phyloP scores from a whole-genome alignment of 306 rosid species.

The Datisca glomerata region DNA sequence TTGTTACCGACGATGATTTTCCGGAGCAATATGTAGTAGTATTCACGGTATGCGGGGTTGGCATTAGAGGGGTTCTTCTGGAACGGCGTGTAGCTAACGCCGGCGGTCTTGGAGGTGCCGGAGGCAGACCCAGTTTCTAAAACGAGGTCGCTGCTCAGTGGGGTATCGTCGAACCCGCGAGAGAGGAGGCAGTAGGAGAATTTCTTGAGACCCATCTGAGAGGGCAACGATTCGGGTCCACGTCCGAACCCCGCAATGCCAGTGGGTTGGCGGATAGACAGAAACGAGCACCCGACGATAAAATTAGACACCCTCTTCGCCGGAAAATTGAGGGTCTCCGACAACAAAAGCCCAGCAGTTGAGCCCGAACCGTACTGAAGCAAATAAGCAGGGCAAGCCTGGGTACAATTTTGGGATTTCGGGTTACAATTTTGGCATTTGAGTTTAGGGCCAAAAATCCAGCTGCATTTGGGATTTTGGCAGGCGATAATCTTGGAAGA shows the following conservation, averaged over 20 bases:
- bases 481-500: slow-evolving; percentile 55
- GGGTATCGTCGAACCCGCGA: slow-evolving; percentile 51
- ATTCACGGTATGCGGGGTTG: slow-evolving; percentile 32
- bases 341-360: slow-evolving; percentile 49
- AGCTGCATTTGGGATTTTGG: slow-evolving; percentile 53
- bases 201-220: slow-evolving; percentile 59
- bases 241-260: slow-evolving; percentile 96
- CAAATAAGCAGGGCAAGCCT: slow-evolving; percentile 45
- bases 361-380: slow-evolving; percentile 68
- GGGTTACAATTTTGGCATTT: slow-evolving; percentile 34
- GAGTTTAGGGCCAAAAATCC: slow-evolving; percentile 33
- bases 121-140: slow-evolving; percentile 22
- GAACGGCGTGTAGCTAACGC: slow-evolving; percentile 59
- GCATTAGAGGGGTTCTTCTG: slow-evolving; percentile 25
- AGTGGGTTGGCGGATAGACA: slow-evolving; percentile 58
- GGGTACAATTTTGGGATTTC: slow-evolving; percentile 23
- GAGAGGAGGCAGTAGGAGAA: slow-evolving; percentile 73
- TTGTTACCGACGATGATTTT: slow-evolving; percentile 43
- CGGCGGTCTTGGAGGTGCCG: slow-evolving; percentile 13
- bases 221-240: slow-evolving; percentile 56
- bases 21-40: slow-evolving; percentile 50
- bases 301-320: slow-evolving; percentile 23
- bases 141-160: slow-evolving; percentile 49
- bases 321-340: slow-evolving; percentile 49
- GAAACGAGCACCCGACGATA: slow-evolving; percentile 64